Percentiles rank a stretch among this genome's conserved stretches.
These are phyloP conservation scores for Cytospora piceae DNA, from an alignment of 2,329 filamentous ascomycete species.

Conservation along the genomic window DNA sequence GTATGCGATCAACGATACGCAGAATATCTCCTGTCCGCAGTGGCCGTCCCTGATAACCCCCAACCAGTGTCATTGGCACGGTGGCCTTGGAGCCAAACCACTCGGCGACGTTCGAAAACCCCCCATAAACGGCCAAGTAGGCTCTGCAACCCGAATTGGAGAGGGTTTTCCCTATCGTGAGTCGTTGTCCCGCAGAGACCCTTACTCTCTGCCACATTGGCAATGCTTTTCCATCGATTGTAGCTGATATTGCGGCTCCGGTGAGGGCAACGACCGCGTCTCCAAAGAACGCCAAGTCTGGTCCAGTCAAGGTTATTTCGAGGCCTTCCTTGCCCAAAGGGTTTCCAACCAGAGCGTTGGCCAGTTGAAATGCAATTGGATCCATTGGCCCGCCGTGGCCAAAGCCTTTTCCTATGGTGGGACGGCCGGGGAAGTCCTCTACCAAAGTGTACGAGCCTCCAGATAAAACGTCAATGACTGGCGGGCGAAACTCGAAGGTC, in stretches of 20 bases:
- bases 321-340: conserved; percentile 53
- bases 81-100: conserved; percentile 63
- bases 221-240: conserved; percentile 51
- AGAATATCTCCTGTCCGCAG: conserved; percentile 59
- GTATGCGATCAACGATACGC: conserved; percentile 41
- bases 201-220: conserved; percentile 58
- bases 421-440: conserved; percentile 62
- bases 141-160: conserved; percentile 54
- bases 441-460: conserved; percentile 61
- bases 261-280: conserved; percentile 60
- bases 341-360: conserved; percentile 65
- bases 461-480: conserved; percentile 59
- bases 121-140: conserved; percentile 58
- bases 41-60: conserved; percentile 60
- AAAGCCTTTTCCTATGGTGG: conserved; percentile 60
- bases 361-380: conserved; percentile 58
- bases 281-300: conserved; percentile 59
- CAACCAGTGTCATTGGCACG: conserved; percentile 56
- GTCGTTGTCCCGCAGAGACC: conserved; percentile 50
- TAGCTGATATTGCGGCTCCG: conserved; percentile 57
- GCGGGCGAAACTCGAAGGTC: conserved; percentile 51
- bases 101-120: conserved; percentile 48
- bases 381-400: conserved; percentile 66
- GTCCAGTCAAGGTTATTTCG: conserved; percentile 64
- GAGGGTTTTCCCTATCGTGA: conserved; percentile 59